Base-by-base conservation (phyloP, 306 rosid genomes). In the Medicago truncatula region DNA sequence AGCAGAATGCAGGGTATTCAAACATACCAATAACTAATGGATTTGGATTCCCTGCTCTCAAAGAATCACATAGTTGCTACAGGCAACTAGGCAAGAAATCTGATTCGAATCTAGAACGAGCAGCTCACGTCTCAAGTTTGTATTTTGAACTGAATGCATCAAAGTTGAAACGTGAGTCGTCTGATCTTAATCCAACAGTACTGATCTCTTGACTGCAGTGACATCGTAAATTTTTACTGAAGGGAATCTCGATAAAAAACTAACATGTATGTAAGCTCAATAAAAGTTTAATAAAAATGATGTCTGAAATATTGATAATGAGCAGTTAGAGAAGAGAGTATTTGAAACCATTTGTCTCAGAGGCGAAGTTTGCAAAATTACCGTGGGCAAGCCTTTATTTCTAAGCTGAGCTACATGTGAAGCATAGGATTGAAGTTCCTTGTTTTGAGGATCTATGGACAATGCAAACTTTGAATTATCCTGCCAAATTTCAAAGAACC, bases 331-430 rank as follows among this genome's bases (percentile, higher is more conserved):
- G 28, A 25, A 25, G 28, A 25, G 28, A 25, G 28, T 25, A 31
- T 31, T 31, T 31, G 6, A 31, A 5, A 75, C 28, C 38, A 58
- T 67, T 34, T 14, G 49, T 44, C 15, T 14, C 52, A 71, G 67
- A 59, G 59, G 74, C 11, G 4, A 16, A 49, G 58, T 17, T 57
- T 63, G 3, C 50, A 54, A 53, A 78, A 75, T 77, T 92, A 95
- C 99, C 92, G 97, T 92, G 70, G 99, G 96, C 82, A 92, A 52
- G 80, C 93, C 97, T 81, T 90, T 95, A 84, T 70, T 84, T 44
- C 92, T 83, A 76, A 90, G 89, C 81, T 89, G 89, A 59, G 86
- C 84, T 52, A 95, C 86, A 56, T 83, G 86, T 50, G 91, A 81
- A 49, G 89, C 97, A 84, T 90, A 95, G 54, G 92, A 90, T 69